A percentile compares a stretch with the other conserved stretches of the same genome.
phyloP scores from a whole-genome alignment of 202 grass and related monocot genomes.

The Bolboschoenoplectus hybrid region DNA sequence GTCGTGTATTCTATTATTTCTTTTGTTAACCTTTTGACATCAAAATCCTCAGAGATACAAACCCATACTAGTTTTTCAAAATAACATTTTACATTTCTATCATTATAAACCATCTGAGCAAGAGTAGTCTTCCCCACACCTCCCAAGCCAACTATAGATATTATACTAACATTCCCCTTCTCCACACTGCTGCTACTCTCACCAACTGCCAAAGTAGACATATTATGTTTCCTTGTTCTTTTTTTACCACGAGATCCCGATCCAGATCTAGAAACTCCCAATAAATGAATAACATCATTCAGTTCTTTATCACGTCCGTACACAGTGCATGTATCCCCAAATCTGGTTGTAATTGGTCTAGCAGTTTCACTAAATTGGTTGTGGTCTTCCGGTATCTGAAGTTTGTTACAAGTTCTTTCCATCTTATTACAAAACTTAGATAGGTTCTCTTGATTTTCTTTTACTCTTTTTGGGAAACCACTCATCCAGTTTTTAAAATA shows the following conservation, averaged over 20 bases:
- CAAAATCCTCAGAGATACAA: slow-evolving; percentile 33
- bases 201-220: background rate
- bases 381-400: slow-evolving; percentile 1
- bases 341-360: slow-evolving; percentile 1
- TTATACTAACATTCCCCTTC: background rate
- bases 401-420: background rate
- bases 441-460: background rate
- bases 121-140: slow-evolving; percentile 38
- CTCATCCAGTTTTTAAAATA: background rate
- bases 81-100: background rate
- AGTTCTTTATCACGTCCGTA: background rate
- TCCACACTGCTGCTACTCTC: background rate
- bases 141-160: slow-evolving; percentile 30
- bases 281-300: background rate
- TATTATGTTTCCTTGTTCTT: background rate
- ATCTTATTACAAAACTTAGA: background rate
- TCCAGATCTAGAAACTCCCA: background rate
- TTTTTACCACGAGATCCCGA: background rate
- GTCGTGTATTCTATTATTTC: background rate
- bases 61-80: slow-evolving; percentile 19
- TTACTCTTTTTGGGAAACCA: background rate
- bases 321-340: background rate
- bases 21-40: slow-evolving; percentile 17
- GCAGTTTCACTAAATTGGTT: slow-evolving; percentile 5
- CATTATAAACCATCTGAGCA: slow-evolving; percentile 27